Conservation (phyloP, 441 rosid species). For the Adansonia rubrostipa region DNA sequence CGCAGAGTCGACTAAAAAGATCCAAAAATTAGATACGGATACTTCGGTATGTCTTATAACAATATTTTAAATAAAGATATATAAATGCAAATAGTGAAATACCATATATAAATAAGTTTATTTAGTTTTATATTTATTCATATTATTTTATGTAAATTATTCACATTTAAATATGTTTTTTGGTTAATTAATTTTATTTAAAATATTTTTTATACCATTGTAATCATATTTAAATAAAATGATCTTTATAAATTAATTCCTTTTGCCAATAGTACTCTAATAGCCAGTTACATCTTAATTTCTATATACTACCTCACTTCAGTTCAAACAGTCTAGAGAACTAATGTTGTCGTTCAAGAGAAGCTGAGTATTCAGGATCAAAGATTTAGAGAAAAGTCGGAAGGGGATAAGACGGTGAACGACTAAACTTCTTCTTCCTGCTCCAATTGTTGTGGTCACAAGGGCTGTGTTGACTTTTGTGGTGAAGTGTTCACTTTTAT, state of each 20-base stretch:
- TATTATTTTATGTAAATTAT: background rate
- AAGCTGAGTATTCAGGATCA: background rate
- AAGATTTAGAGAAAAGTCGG: background rate
- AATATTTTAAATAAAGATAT: background rate
- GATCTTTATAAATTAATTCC: background rate
- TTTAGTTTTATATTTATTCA: background rate
- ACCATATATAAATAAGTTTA: background rate
- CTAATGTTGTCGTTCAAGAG: background rate
- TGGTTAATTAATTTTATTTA: no score
- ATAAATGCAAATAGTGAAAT: background rate
- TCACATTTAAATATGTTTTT: background rate
- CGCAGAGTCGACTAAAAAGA: background rate
- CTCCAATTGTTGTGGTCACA: background rate
- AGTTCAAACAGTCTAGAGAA: background rate
- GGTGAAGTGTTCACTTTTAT: background rate
- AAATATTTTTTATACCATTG: background rate
- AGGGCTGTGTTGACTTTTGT: background rate
- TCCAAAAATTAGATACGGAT: background rate
- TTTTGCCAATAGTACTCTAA: background rate
- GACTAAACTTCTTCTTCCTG: background rate
- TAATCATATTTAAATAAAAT: background rate
- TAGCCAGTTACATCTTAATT: background rate
- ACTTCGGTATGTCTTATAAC: background rate
- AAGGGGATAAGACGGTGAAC: background rate
- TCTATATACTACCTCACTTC: background rate